phyloP scores from a whole-genome alignment of 176 grass and related monocot species.

The Elaeis guineensis region DNA sequence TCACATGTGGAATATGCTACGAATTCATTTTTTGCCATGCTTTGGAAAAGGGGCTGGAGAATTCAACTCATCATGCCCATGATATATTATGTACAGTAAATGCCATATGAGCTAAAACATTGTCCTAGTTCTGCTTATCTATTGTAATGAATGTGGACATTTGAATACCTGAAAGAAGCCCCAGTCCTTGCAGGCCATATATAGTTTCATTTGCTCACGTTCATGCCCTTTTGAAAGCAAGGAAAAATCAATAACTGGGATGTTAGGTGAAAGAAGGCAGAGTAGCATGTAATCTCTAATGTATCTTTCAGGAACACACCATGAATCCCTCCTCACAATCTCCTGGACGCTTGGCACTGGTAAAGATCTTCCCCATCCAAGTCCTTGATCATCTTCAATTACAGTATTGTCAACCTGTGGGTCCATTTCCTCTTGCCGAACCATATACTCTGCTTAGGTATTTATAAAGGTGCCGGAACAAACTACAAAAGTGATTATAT shows the following conservation, averaged over 20 bases:
- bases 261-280: not conserved
- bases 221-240: not conserved
- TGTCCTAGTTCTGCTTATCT: too few species aligned
- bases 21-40: too few species aligned
- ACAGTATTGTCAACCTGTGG: too few species aligned
- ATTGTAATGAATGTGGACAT: not conserved
- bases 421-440: too few species aligned
- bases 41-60: too few species aligned
- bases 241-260: constrained; percentile 8
- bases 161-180: constrained; percentile 7
- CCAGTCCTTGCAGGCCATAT: constrained; percentile 13
- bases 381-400: not conserved
- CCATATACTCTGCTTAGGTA: too few species aligned
- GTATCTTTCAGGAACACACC: constrained; percentile 7
- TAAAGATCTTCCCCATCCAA: constrained; percentile 4
- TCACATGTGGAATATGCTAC: too few species aligned
- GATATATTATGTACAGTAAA: too few species aligned
- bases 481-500: too few species aligned
- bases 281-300: not conserved
- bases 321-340: constrained; percentile 2
- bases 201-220: not conserved
- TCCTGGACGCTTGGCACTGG: constrained; percentile 12
- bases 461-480: too few species aligned
- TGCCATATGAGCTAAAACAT: too few species aligned
- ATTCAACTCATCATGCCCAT: too few species aligned